These are phyloP conservation scores for Thraustochytrium sp. DNA, from an alignment of 352 stramenopile genomes.

Conservation along the genomic window DNA sequence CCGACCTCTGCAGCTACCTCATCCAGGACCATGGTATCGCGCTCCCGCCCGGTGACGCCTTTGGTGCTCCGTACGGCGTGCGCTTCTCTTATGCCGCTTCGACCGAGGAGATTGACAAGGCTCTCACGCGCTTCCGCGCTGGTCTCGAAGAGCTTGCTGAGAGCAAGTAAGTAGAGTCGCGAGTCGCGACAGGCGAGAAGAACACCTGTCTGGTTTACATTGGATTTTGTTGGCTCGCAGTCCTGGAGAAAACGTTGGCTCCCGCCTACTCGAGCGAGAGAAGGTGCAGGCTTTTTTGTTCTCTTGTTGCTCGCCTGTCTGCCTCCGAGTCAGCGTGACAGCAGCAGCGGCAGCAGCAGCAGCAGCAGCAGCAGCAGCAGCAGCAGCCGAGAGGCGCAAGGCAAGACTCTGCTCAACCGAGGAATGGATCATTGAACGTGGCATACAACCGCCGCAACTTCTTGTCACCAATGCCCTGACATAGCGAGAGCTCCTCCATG, in stretches of 20 bases:
- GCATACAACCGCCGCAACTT: slow-evolving; percentile 86
- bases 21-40: slow-evolving; percentile 79
- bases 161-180: no score
- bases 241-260: no score
- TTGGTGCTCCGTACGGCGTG: slow-evolving; percentile 80
- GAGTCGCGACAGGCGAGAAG: no score
- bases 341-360: no score
- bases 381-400: no score
- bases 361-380: no score
- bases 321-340: no score
- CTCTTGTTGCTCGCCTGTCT: no score
- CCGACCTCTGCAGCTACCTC: slow-evolving; percentile 79
- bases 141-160: not conserved
- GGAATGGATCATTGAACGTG: slow-evolving; percentile 61
- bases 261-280: no score
- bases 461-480: slow-evolving; percentile 84
- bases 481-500: slow-evolving; percentile 84
- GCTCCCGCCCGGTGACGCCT: slow-evolving; percentile 88
- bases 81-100: slow-evolving; percentile 90
- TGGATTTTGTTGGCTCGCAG: no score
- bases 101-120: slow-evolving; percentile 63
- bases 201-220: no score
- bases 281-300: no score
- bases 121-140: slow-evolving; percentile 40
- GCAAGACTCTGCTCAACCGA: slow-evolving; percentile 8